Evolutionary conservation across 140 eudicot genomes (phyloP), one percentile per base, ranked within the genome.

Genomic region (Bidens hawaiensis): DNA sequence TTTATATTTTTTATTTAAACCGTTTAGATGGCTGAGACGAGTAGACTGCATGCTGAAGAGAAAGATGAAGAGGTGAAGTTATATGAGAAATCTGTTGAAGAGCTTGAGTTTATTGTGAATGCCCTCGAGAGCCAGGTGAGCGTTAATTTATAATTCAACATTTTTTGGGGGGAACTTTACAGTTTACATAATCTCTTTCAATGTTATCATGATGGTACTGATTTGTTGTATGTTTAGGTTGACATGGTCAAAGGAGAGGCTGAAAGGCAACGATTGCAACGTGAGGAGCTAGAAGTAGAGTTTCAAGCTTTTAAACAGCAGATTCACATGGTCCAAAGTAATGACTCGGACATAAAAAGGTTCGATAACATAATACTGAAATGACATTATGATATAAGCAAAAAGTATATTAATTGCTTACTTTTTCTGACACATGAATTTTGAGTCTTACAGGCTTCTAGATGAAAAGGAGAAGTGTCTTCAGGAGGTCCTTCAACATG

Each of bases 51-150:
- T 57, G 89, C 85, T 40, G 86, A 88, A 68, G 96, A 78, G 57
- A 93, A 85, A 64, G 99, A 93, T 70, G 95, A 88, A 73, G 99
- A 88, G 81, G 95, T 93, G 65, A 85, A 80, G 60, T 70, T 93
- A 27, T 68, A 83, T 56, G 99, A 85, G 73, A 85, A 70, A 62
- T 93, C 99, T 18, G 80, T 93, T 12, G 94, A 88, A 69, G 96
- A 85, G 74, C 81, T 93, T 30, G 99, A 93, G 60, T 77, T 81
- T 65, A 93, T 89, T 3, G 82, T 93, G 58, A 81, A 83, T 63
- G 96, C 79, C 60, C 84, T 93, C 12, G 96, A 93, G 78, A 82
- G 75, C 71, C 85, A 93, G 88, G 99, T 93, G 54, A 50, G 71
- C 19, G 17, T 40, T 55, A 22, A 55, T 55, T 24, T 27, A 45